Base-by-base conservation (phyloP, 345 rosid genomes). In the Acer negundo region DNA sequence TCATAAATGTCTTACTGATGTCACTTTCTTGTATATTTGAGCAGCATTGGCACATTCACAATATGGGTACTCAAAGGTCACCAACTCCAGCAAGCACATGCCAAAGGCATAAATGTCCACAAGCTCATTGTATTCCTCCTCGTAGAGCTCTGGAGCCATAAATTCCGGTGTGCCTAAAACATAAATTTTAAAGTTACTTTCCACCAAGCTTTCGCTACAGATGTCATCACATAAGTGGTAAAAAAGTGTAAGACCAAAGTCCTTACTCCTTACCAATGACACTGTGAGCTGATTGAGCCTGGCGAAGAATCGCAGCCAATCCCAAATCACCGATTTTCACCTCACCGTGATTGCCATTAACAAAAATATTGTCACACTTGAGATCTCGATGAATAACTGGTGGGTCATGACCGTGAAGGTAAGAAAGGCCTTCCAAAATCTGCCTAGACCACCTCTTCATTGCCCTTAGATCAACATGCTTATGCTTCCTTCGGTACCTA, bases 61-160 rank as follows among this genome's bases (percentile, higher is more conserved):
- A 78, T 97, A 97, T 0, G 99, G 99, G 66, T 90, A 93, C 78
- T 97, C 99, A 53, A 91, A 84, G 62, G 98, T 97, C 67, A 94
- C 96, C 78, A 94, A 82, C 87, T 97, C 98, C 71, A 97, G 88
- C 84, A 97, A 83, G 87, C 99, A 94, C 99, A 97, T 90, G 75
- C 99, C 98, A 71, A 97, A 97, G 12, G 98, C 92, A 67, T 97
- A 97, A 78, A 97, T 91, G 83, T 97, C 99, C 23, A 94, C 97
- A 46, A 97, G 97, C 82, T 93, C 98, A 67, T 91, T 93, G 75
- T 97, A 97, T 75, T 97, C 97, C 80, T 97, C 99, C 75, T 97
- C 98, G 56, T 97, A 94, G 72, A 97, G 94, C 83, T 97, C 99
- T 0, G 99, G 99, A 3, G 99, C 99, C 99, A 97, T 97, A 81